phyloP scores from a whole-genome alignment of 441 rosid genomes.

The Euphorbia schlechtendalii region DNA sequence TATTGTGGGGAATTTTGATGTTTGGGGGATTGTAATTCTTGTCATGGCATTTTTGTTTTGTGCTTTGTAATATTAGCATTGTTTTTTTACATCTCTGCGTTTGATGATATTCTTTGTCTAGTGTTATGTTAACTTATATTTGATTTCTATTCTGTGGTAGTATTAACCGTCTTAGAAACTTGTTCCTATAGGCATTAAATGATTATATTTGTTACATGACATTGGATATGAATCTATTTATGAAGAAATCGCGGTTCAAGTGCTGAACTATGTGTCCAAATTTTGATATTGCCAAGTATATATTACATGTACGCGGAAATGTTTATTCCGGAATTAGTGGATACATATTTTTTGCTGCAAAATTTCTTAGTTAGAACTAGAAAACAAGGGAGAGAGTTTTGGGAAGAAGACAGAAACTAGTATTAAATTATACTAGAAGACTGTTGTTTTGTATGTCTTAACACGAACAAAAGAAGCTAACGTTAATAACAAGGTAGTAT shows the following conservation, averaged over 20 bases:
- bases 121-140: too few species aligned
- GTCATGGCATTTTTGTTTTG: slow-evolving; percentile 23
- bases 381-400: background rate
- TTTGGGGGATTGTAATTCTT: slow-evolving; percentile 26
- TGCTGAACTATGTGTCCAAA: background rate
- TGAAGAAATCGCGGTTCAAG: too few species aligned
- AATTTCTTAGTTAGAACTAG: background rate
- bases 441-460: slow-evolving; percentile 8
- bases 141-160: too few species aligned
- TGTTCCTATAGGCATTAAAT: background rate
- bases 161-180: too few species aligned
- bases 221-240: background rate
- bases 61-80: slow-evolving; percentile 41
- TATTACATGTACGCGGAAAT: background rate
- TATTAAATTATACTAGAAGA: background rate
- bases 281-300: background rate
- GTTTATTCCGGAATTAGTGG: background rate
- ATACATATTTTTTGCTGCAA: background rate
- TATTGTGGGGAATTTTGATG: slow-evolving; percentile 29
- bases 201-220: background rate
- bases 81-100: slow-evolving; percentile 9
- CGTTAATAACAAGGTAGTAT: background rate
- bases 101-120: slow-evolving; percentile 11
- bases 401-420: slow-evolving; percentile 6
- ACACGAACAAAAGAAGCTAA: background rate